Conservation (phyloP, 2,329 filamentous ascomycete species). For the Diplodia intermedia region DNA sequence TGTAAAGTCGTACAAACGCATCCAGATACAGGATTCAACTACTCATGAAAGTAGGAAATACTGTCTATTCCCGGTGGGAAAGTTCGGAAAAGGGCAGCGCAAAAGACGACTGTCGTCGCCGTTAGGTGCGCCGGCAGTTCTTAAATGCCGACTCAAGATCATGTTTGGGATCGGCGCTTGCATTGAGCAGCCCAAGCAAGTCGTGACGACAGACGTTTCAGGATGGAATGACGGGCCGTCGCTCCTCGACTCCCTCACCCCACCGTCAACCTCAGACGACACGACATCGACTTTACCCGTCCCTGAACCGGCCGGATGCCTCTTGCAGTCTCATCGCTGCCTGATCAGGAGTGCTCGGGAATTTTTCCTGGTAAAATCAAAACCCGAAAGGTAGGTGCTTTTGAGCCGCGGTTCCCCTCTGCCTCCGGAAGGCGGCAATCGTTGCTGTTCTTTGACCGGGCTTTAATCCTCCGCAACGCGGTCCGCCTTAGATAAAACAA, state of each 20-base stretch:
- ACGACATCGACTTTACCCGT: conserved; percentile 6
- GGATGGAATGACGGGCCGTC: conserved; percentile 15
- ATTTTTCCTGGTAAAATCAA: too few species aligned
- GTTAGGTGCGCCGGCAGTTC: too few species aligned
- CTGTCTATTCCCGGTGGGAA: too few species aligned
- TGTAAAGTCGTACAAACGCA: too few species aligned
- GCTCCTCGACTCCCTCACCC: conserved; percentile 13
- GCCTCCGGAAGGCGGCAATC: background rate
- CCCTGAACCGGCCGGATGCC: background rate
- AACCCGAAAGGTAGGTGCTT: background rate
- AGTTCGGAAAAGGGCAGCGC: too few species aligned
- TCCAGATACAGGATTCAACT: too few species aligned
- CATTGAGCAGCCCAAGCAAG: conserved; percentile 14
- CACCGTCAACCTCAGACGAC: conserved; percentile 9
- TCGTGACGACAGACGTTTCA: conserved; percentile 25
- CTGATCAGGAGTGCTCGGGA: background rate
- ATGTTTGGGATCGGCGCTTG: background rate
- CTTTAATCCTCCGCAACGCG: background rate
- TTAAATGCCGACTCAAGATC: background rate
- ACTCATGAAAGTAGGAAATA: too few species aligned
- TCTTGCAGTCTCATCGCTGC: background rate
- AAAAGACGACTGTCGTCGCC: too few species aligned
- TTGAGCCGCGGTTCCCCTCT: too few species aligned
- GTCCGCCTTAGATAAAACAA: conserved; percentile 6
- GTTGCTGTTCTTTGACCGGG: background rate